Evolutionary conservation across 1,284 basidiomycete genomes (phyloP).

Genomic region (Trichosporon asahii): DNA sequence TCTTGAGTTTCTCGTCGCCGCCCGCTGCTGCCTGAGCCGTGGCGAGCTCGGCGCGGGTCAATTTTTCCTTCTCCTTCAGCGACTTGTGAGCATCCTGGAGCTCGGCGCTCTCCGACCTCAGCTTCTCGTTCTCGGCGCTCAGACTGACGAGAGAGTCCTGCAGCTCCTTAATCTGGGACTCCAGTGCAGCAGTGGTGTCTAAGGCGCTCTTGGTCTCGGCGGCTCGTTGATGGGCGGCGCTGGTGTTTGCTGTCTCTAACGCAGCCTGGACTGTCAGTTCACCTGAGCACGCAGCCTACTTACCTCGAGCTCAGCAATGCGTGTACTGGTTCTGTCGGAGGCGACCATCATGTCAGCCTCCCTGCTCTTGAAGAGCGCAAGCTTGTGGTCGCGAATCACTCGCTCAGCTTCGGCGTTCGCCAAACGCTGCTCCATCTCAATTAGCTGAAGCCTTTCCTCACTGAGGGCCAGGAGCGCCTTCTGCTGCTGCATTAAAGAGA

Average conservation of each 20-base stretch:
- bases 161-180: slow-evolving; percentile 20
- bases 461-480: slow-evolving; percentile 41
- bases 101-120: slow-evolving; percentile 26
- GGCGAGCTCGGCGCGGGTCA: slow-evolving; percentile 31
- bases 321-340: slow-evolving; percentile 26
- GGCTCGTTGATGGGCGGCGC: slow-evolving; percentile 32
- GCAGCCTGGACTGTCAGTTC: slow-evolving; percentile 21
- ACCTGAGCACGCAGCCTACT: not conserved
- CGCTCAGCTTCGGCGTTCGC: slow-evolving; percentile 32
- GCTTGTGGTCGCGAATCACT: slow-evolving; percentile 45
- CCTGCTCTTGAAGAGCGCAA: slow-evolving; percentile 36
- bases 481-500: slow-evolving; percentile 36
- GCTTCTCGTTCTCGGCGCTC: slow-evolving; percentile 25
- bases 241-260: slow-evolving; percentile 33
- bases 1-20: slow-evolving; percentile 34
- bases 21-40: slow-evolving; percentile 21
- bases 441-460: slow-evolving; percentile 38
- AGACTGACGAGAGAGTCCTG: slow-evolving; percentile 30
- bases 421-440: slow-evolving; percentile 40
- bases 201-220: slow-evolving; percentile 18
- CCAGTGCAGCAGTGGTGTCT: slow-evolving; percentile 22
- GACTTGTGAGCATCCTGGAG: slow-evolving; percentile 23
- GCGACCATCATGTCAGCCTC: slow-evolving; percentile 35
- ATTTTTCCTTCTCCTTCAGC: slow-evolving; percentile 35
- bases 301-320: slow-evolving; percentile 40